These are phyloP conservation scores for Daldinia grandis DNA, from an alignment of 495 filamentous ascomycete species.

Conservation along the genomic window DNA sequence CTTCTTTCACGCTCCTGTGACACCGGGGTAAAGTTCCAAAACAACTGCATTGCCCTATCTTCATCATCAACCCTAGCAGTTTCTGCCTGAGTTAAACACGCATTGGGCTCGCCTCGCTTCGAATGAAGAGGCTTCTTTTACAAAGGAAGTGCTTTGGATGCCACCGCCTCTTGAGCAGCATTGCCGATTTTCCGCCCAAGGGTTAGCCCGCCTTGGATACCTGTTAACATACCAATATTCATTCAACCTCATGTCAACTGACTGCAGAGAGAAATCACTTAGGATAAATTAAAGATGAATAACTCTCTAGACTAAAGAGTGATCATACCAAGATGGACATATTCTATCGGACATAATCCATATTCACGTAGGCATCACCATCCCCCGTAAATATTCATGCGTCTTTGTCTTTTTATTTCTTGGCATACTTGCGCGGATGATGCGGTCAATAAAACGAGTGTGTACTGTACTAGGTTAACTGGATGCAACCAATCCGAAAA, in stretches of 20 bases:
- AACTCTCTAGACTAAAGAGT: no score
- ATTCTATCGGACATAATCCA: background rate
- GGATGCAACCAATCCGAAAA: background rate
- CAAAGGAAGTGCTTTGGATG: background rate
- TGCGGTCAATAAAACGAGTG: constrained; percentile 9
- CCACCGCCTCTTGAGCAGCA: background rate
- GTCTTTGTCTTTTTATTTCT: background rate
- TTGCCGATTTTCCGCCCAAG: background rate
- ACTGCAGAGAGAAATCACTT: no score
- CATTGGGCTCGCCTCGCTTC: background rate
- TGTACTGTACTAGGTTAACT: no score
- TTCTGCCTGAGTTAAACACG: constrained; percentile 5
- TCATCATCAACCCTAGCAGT: background rate
- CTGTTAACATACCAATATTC: no score
- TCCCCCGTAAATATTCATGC: background rate
- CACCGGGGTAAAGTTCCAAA: background rate
- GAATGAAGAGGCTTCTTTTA: background rate
- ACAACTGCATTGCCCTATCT: background rate
- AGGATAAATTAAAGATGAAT: no score
- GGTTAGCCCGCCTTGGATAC: background rate
- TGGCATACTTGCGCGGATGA: background rate
- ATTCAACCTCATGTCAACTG: no score
- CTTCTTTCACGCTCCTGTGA: constrained; percentile 4
- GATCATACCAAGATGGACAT: background rate
- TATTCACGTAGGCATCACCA: background rate